Evolutionary conservation across 805 yeast genomes (phyloP).

Genomic region (Suhomyces canberraensis): DNA sequence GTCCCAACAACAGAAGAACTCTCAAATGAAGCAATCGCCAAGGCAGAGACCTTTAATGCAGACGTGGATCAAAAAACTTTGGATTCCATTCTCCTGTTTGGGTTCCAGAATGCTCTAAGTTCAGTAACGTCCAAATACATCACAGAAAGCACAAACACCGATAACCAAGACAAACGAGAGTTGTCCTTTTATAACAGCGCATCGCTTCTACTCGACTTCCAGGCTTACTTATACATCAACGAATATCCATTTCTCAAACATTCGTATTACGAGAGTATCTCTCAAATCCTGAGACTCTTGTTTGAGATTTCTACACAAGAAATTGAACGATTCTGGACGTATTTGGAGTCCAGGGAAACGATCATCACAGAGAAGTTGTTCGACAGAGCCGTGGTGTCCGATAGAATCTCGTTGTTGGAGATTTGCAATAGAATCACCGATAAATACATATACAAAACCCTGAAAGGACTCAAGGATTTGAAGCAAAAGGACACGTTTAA

Average conservation of each 20-base stretch:
- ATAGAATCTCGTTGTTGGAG: constrained; percentile 39
- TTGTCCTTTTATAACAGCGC: constrained; percentile 15
- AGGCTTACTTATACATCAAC: constrained; percentile 17
- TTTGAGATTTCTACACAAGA: constrained; percentile 18
- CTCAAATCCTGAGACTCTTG: constrained; percentile 21
- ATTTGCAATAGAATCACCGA: constrained; percentile 39
- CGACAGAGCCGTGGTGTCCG: constrained; percentile 24
- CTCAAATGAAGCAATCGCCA: constrained; percentile 8
- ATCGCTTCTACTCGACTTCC: constrained; percentile 24
- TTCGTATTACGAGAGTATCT: constrained; percentile 23
- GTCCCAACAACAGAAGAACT: neutral
- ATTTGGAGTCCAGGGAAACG: constrained; percentile 31
- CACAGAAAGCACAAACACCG: neutral
- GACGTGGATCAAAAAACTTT: constrained; percentile 18
- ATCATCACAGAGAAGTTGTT: constrained; percentile 24
- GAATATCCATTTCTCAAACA: constrained; percentile 16
- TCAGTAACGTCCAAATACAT: neutral
- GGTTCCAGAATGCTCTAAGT: constrained; percentile 19
- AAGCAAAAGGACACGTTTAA: constrained; percentile 37
- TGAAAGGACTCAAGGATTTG: constrained; percentile 25
- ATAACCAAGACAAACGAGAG: neutral
- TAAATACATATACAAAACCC: constrained; percentile 16
- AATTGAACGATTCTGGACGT: constrained; percentile 33
- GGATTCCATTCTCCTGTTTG: constrained; percentile 19
- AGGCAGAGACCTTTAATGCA: constrained; percentile 20